Percentiles rank a stretch among this genome's conserved stretches.
These are phyloP conservation scores for Nakazawaea ambrosiae DNA, from an alignment of 805 yeast species.

Conservation along the genomic window DNA sequence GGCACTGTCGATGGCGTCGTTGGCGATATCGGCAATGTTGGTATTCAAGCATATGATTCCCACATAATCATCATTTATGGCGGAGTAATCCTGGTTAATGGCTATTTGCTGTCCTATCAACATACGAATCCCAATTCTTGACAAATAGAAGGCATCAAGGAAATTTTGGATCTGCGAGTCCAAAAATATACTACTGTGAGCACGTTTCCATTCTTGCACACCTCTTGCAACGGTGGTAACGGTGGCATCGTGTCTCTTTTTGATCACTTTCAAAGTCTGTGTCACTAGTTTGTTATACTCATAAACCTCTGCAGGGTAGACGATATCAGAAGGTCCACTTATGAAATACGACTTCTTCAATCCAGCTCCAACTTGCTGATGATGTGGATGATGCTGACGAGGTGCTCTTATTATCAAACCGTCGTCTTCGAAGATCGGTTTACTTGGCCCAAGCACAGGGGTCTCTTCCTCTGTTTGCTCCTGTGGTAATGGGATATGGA, in stretches of 20 bases:
- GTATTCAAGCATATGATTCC: constrained; percentile 86
- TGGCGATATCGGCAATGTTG: constrained; percentile 75
- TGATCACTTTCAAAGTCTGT: constrained; percentile 61
- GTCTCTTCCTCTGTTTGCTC: constrained; percentile 5
- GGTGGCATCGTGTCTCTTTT: constrained; percentile 84
- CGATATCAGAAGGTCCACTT: constrained; percentile 43
- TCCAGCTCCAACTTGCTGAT: constrained; percentile 11
- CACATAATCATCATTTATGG: constrained; percentile 55
- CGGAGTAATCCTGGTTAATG: constrained; percentile 57
- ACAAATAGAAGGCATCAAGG: constrained; percentile 82
- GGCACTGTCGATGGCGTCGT: constrained; percentile 86
- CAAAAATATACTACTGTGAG: constrained; percentile 37
- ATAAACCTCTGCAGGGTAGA: constrained; percentile 70
- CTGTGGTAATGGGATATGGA: constrained; percentile 14
- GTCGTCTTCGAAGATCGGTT: constrained; percentile 35
- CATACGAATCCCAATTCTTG: constrained; percentile 89
- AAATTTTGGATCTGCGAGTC: constrained; percentile 74
- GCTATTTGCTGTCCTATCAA: constrained; percentile 93
- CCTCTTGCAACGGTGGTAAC: constrained; percentile 91
- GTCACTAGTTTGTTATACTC: constrained; percentile 64
- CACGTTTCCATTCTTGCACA: constrained; percentile 80
- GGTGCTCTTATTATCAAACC: constrained; percentile 29
- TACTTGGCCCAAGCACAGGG: constrained; percentile 7
- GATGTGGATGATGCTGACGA: constrained; percentile 13
- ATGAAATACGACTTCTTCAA: constrained; percentile 41